These are phyloP conservation scores for Nakazawaea ishiwadae DNA, from an alignment of 805 yeast species.

Conservation along the genomic window DNA sequence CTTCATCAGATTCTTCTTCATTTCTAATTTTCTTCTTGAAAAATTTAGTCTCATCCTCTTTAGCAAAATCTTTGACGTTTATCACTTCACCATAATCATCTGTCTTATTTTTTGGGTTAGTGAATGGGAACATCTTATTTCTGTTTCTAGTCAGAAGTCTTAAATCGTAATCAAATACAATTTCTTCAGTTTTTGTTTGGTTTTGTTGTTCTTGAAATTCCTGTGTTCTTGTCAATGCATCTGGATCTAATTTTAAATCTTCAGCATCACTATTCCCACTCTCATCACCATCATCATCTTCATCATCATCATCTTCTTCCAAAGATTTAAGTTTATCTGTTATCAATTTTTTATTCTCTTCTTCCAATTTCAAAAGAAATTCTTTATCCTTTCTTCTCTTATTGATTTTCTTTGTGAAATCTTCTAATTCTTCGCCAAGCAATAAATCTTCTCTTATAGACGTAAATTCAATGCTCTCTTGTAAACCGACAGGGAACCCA, in stretches of 20 bases:
- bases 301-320: conserved; percentile 16
- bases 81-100: conserved; percentile 90
- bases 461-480: conserved; percentile 36
- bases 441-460: conserved; percentile 43
- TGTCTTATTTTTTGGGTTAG: conserved; percentile 41
- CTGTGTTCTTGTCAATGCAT: conserved; percentile 5
- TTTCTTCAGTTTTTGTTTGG: conserved; percentile 31
- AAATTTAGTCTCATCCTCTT: conserved; percentile 42
- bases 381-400: conserved; percentile 36
- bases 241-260: conserved; percentile 14
- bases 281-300: conserved; percentile 28
- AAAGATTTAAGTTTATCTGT: conserved; percentile 19
- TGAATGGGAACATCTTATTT: conserved; percentile 73
- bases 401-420: conserved; percentile 42
- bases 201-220: conserved; percentile 15
- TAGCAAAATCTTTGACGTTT: conserved; percentile 56
- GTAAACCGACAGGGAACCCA: conserved; percentile 55
- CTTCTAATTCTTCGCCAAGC: conserved; percentile 43
- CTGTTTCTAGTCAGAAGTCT: conserved; percentile 40
- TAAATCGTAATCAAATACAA: conserved; percentile 54
- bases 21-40: conserved; percentile 19
- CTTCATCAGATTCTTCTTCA: conserved; percentile 24
- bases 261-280: conserved; percentile 18
- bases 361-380: conserved; percentile 27
- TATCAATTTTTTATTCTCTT: conserved; percentile 24